phyloP scores from a whole-genome alignment of 495 filamentous ascomycete genomes.

The Pseudoneurospora amorphoporcata region DNA sequence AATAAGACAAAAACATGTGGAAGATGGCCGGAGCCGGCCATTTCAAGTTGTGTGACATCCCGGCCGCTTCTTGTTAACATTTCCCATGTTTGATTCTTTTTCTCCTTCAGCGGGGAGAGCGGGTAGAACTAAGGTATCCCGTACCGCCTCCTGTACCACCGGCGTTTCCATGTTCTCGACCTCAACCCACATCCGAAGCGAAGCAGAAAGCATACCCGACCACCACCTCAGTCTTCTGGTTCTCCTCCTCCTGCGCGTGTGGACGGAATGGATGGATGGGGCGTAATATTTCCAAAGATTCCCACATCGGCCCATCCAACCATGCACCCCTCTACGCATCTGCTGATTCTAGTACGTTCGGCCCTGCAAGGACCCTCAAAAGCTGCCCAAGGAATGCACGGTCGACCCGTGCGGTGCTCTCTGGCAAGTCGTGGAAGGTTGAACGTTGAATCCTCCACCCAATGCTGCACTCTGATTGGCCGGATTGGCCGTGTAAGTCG shows the following conservation, averaged over 20 bases:
- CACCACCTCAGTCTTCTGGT: background rate
- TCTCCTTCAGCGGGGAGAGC: background rate
- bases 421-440: background rate
- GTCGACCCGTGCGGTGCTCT: background rate
- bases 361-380: background rate
- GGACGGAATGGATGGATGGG: background rate
- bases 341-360: background rate
- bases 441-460: background rate
- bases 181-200: background rate
- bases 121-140: background rate
- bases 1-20: background rate
- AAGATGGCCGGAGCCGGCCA: background rate
- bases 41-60: background rate
- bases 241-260: background rate
- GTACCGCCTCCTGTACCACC: background rate
- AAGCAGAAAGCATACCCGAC: background rate
- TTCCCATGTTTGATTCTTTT: background rate
- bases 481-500: background rate
- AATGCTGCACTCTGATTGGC: background rate
- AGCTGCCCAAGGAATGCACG: background rate
- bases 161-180: background rate
- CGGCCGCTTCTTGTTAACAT: background rate
- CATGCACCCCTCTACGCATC: background rate
- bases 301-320: background rate
- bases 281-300: background rate